Percentiles rank a stretch among this genome's conserved stretches.
phyloP scores from a whole-genome alignment of 176 grass and related monocot species.

The Poa annua region DNA sequence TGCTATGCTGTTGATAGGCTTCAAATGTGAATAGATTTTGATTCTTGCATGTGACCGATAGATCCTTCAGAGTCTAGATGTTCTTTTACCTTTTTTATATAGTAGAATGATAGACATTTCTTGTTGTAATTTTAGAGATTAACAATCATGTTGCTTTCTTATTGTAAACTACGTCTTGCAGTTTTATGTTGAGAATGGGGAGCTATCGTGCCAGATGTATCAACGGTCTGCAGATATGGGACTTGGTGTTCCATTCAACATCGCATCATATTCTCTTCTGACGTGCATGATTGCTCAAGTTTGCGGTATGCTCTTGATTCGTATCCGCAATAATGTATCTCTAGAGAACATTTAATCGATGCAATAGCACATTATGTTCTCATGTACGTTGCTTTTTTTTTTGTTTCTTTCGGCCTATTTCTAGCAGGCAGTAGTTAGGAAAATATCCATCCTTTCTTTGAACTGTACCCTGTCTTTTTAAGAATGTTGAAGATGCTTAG shows the following conservation, averaged over 20 bases:
- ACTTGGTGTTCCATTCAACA: slow-evolving; percentile 91
- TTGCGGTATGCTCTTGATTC: slow-evolving; percentile 60
- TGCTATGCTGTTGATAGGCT: neutral
- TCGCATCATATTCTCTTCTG: slow-evolving; percentile 86
- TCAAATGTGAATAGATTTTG: neutral
- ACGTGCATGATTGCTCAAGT: slow-evolving; percentile 95
- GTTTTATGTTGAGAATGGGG: slow-evolving; percentile 88
- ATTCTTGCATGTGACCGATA: neutral
- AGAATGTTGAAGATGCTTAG: slow-evolving; percentile 22
- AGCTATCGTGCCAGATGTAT: slow-evolving; percentile 96
- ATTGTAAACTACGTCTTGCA: slow-evolving; percentile 9
- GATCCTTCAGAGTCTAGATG: neutral
- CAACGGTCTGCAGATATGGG: slow-evolving; percentile 94
- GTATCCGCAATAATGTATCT: neutral
- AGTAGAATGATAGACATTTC: neutral
- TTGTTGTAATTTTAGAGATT: neutral
- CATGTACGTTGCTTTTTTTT: neutral
- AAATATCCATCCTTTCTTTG: neutral
- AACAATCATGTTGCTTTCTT: neutral
- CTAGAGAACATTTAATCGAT: neutral
- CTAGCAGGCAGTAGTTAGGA: neutral
- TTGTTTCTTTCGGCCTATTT: neutral
- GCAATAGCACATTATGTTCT: neutral
- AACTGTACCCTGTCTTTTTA: neutral
- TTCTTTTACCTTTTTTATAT: neutral